Percentiles rank a stretch among this genome's conserved stretches.
Evolutionary conservation across 192 early-diverging fungal species (phyloP).

Genomic region (Cladochytrium replicatum): DNA sequence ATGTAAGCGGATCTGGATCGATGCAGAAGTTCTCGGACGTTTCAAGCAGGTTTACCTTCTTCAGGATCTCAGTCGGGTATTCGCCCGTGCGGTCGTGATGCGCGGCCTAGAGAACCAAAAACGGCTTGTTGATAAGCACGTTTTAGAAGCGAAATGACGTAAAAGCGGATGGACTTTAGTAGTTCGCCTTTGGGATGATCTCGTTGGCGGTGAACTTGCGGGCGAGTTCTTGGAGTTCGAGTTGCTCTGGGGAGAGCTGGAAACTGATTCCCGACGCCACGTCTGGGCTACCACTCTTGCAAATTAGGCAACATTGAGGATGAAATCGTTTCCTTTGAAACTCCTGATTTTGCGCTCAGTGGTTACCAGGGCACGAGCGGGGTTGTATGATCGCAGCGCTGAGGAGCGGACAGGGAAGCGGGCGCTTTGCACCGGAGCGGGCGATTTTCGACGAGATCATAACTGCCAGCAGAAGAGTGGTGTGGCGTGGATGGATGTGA

Average conservation of each 20-base stretch:
- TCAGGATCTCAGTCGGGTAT: conserved; percentile 63
- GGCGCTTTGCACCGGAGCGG: too few relatives aligned
- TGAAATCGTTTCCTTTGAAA: too few relatives aligned
- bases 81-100: conserved; percentile 91
- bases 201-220: conserved; percentile 82
- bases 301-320: too few relatives aligned
- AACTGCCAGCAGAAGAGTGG: too few relatives aligned
- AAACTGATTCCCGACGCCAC: conserved; percentile 40
- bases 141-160: background rate
- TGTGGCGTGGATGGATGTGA: too few relatives aligned
- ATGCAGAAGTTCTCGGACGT: too few relatives aligned
- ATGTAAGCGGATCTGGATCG: background rate
- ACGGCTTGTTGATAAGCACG: background rate
- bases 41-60: conserved; percentile 21
- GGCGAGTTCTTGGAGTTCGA: conserved; percentile 77
- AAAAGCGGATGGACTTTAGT: background rate
- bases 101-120: conserved; percentile 51
- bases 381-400: too few relatives aligned
- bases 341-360: too few relatives aligned
- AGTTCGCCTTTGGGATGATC: conserved; percentile 70
- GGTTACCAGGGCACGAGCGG: too few relatives aligned
- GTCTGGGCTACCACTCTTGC: too few relatives aligned
- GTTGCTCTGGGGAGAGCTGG: conserved; percentile 72
- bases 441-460: too few relatives aligned
- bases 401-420: too few relatives aligned